phyloP scores from a whole-genome alignment of 345 rosid species.

The Aquilaria malaccensis region DNA sequence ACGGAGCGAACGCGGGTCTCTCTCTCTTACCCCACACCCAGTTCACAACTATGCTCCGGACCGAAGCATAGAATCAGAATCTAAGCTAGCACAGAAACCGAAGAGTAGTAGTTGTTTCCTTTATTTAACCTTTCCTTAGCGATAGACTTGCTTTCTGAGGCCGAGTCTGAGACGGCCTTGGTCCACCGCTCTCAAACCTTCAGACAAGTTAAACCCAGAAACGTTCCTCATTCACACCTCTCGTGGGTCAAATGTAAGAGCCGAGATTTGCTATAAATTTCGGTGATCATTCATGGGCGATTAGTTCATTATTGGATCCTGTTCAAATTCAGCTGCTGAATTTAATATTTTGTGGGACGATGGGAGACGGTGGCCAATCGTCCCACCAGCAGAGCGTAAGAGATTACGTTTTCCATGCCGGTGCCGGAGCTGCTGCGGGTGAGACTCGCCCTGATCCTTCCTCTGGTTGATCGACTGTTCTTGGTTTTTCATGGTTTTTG shows the following conservation, averaged over 20 bases:
- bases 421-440: conserved; percentile 94
- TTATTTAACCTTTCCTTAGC: background rate
- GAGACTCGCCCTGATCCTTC: conserved; percentile 8
- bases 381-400: conserved; percentile 28
- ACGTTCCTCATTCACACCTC: background rate
- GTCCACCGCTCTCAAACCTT: conserved; percentile 18
- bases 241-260: background rate
- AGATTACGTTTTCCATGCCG: conserved; percentile 46
- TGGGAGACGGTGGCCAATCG: conserved; percentile 39
- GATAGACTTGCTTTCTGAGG: background rate
- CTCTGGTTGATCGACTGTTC: background rate
- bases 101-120: background rate
- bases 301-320: conserved; percentile 26
- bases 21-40: too few relatives aligned
- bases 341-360: conserved; percentile 21
- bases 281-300: background rate
- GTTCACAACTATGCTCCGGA: too few relatives aligned
- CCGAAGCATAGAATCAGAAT: too few relatives aligned
- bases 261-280: too few relatives aligned
- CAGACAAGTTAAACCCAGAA: conserved; percentile 7
- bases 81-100: too few relatives aligned
- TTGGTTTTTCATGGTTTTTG: conserved; percentile 8
- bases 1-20: too few relatives aligned
- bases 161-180: background rate
- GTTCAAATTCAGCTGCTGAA: conserved; percentile 6